These are phyloP conservation scores for Blastomyces emzantsi DNA, from an alignment of 2,329 filamentous ascomycete genomes.

Conservation along the genomic window DNA sequence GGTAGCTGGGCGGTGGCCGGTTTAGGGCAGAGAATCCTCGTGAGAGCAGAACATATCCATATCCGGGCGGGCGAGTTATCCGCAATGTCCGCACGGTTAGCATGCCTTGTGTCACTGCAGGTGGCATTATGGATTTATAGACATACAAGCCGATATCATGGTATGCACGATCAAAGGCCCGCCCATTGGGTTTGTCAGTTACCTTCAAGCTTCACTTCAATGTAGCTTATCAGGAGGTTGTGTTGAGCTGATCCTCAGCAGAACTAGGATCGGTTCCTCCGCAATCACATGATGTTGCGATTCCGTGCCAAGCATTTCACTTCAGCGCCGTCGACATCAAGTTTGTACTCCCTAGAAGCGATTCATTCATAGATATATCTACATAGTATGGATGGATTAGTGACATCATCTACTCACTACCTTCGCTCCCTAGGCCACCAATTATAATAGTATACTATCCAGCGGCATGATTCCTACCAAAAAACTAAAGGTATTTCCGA, in stretches of 20 bases:
- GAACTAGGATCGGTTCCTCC: not conserved
- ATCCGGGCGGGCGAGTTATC: constrained; percentile 1
- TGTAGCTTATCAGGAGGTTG: not conserved
- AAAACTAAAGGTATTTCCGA: no score
- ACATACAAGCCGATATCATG: not conserved
- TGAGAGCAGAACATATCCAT: constrained; percentile 1
- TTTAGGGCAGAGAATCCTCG: constrained; percentile 70
- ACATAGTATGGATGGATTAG: not conserved
- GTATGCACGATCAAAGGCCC: not conserved
- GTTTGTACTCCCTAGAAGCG: no score
- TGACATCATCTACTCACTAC: not conserved
- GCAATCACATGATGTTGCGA: not conserved
- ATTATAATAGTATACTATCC: not conserved
- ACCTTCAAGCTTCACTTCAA: not conserved
- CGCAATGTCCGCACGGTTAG: not conserved
- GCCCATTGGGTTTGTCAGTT: not conserved
- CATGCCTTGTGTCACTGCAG: constrained; percentile 15
- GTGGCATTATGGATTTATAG: not conserved
- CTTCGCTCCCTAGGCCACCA: not conserved
- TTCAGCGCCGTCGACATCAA: no score
- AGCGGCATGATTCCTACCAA: not conserved
- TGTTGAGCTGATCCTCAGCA: not conserved
- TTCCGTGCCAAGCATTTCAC: no score
- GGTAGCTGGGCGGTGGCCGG: constrained; percentile 78
- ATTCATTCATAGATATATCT: no score